Conservation (phyloP, 805 yeast species). For the Starmerella stigmatis region DNA sequence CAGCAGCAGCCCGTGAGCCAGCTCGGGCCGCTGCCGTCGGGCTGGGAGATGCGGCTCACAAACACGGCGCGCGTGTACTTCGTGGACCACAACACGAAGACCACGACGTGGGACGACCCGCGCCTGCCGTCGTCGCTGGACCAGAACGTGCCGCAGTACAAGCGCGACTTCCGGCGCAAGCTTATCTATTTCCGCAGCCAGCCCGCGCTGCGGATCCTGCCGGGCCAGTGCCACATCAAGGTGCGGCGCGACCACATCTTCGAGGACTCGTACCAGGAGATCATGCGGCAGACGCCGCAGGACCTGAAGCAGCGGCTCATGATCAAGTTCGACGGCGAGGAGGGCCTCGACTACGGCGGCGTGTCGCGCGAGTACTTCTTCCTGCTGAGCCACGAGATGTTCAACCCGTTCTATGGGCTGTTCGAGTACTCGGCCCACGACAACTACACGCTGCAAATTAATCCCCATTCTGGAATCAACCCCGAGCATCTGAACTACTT, state of each 20-base stretch:
- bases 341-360: constrained; percentile 99
- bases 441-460: constrained; percentile 93
- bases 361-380: constrained; percentile 97
- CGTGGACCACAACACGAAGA: constrained; percentile 97
- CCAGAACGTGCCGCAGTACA: constrained; percentile 97
- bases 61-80: constrained; percentile 97
- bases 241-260: constrained; percentile 93
- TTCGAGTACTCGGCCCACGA: constrained; percentile 97
- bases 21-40: constrained; percentile 93
- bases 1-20: constrained; percentile 98
- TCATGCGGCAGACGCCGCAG: constrained; percentile 98
- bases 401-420: constrained; percentile 93
- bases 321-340: constrained; percentile 99
- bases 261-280: constrained; percentile 95
- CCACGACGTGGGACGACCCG: constrained; percentile 99
- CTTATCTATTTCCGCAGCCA: constrained; percentile 95
- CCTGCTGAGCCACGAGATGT: constrained; percentile 94
- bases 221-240: constrained; percentile 98
- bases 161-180: constrained; percentile 97
- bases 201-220: constrained; percentile 91
- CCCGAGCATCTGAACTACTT: constrained; percentile 97
- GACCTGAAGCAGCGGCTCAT: constrained; percentile 93
- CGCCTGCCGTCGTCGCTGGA: constrained; percentile 93
- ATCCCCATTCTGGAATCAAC: constrained; percentile 92
- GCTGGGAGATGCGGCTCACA: constrained; percentile 99